A percentile compares a stretch with the other conserved stretches of the same genome.
These are phyloP conservation scores for Adansonia gregorii DNA, from an alignment of 441 rosid species.

Conservation along the genomic window DNA sequence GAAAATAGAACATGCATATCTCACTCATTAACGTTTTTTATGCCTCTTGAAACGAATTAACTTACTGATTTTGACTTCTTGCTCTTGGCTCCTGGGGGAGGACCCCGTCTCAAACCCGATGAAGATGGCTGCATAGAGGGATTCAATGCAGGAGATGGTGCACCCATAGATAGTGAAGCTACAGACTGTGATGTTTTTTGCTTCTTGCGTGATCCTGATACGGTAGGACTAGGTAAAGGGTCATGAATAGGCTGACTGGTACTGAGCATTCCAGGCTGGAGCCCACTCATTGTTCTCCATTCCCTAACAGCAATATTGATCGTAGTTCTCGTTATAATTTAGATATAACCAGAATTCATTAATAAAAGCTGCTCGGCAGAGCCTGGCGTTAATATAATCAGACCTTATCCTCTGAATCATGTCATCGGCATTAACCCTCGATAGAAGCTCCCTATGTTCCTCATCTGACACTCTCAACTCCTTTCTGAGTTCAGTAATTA, in stretches of 20 bases:
- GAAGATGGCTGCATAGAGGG: conserved; percentile 86
- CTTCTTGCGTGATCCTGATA: conserved; percentile 94
- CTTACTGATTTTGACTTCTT: conserved; percentile 95
- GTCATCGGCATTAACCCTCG: conserved; percentile 90
- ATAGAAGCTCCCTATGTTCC: conserved; percentile 87
- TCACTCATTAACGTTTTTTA: conserved; percentile 22
- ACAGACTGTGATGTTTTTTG: conserved; percentile 88
- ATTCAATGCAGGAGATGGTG: conserved; percentile 81
- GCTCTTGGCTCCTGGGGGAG: conserved; percentile 72
- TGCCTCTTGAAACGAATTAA: conserved; percentile 22
- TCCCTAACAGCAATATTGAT: conserved; percentile 62
- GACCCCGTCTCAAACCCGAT: conserved; percentile 75
- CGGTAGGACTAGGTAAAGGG: conserved; percentile 76
- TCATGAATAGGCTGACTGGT: conserved; percentile 74
- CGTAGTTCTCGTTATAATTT: conserved; percentile 34
- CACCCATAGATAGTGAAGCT: conserved; percentile 84
- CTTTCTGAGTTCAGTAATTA: conserved; percentile 94
- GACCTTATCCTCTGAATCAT: conserved; percentile 89
- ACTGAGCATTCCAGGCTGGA: conserved; percentile 72
- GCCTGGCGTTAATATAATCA: conserved; percentile 31
- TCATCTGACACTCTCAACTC: conserved; percentile 98
- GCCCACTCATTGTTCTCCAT: conserved; percentile 84
- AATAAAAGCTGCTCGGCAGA: conserved; percentile 25
- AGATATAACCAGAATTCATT: conserved; percentile 34
- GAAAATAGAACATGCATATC: conserved; percentile 1